These are phyloP conservation scores for Tulasnella sp. DNA, from an alignment of 768 basidiomycete genomes.

Conservation along the genomic window DNA sequence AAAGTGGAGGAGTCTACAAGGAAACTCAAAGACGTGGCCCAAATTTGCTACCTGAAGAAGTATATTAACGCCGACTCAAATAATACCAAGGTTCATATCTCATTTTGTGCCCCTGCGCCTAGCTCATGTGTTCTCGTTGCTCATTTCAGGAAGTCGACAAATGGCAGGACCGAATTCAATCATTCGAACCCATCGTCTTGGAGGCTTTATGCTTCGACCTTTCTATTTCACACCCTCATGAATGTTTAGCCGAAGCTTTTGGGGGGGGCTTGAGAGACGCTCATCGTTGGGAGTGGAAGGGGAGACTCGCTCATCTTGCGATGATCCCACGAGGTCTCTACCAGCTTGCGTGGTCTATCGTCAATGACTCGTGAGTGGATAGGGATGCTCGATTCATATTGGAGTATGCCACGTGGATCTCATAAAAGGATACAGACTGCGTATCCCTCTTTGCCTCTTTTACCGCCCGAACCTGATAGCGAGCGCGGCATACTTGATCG, in stretches of 20 bases:
- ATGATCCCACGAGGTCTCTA: slow-evolving; percentile 33
- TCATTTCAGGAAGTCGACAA: slow-evolving; percentile 71
- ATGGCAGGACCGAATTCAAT: slow-evolving; percentile 54
- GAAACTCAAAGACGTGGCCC: slow-evolving; percentile 75
- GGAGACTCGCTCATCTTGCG: not conserved
- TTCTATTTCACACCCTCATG: slow-evolving; percentile 64
- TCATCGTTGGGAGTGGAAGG: slow-evolving; percentile 26
- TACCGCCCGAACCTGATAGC: slow-evolving; percentile 61
- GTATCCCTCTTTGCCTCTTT: slow-evolving; percentile 67
- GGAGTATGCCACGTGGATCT: slow-evolving; percentile 3
- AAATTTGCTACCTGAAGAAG: slow-evolving; percentile 34
- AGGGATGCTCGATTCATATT: not conserved
- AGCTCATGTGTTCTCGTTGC: not conserved
- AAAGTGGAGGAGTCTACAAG: slow-evolving; percentile 85
- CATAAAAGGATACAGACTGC: slow-evolving; percentile 38
- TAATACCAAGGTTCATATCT: not conserved
- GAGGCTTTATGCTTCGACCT: slow-evolving; percentile 84
- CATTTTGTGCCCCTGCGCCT: not conserved
- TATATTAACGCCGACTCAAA: not conserved
- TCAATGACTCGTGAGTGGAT: slow-evolving; percentile 67
- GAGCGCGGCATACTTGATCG: slow-evolving; percentile 64
- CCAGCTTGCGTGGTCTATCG: slow-evolving; percentile 75
- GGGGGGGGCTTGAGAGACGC: slow-evolving; percentile 30
- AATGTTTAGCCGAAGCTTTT: slow-evolving; percentile 62
- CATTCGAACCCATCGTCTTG: slow-evolving; percentile 65